Base-by-base conservation (phyloP, 2,329 filamentous ascomycete genomes). In the Fonsecaea pugnacius region DNA sequence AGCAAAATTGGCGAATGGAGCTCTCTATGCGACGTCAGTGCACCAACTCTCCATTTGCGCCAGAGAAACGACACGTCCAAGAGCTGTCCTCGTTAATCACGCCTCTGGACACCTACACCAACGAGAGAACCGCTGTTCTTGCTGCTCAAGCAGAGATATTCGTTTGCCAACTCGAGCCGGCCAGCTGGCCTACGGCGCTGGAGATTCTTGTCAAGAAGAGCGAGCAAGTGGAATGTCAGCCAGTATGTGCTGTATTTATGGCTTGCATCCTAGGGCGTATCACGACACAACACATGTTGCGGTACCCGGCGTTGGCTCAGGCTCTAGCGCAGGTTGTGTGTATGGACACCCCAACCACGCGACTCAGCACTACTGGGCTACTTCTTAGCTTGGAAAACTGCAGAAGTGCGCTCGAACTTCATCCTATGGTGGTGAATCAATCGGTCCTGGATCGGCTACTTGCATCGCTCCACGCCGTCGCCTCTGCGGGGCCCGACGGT, bases 361-460 rank as follows among this genome's bases (percentile, higher is more conserved):
- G 30, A 9, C 21, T 18, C 38, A 54, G 33, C 21, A 32, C 57
- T 12, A 35, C 52, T 8, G 60, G 52, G 10, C 57, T 71, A 6
- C 36, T 65, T 54, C 72, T 80, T 24, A 74, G 75, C 21, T 71
- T 75, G 6, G 79, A 80, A 60, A 76, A 74, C 54, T 63, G 79
- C 27, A 76, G 76, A 52, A 69, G 76, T 10, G 69, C 80, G 27
- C 74, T 81, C 18, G 77, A 78, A 48, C 72, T 68, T 8, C 78
- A 80, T 60, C 74, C 78, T 24, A 75, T 74, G 46, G 75, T 75
- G 21, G 73, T 82, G 24, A 76, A 75, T 12, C 80, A 82, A 66
- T 78, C 76, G 73, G 79, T 80, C 62, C 74, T 82, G 33, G 80
- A 83, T 65, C 74, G 71, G 51, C 68, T 80, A 12, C 72, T 83